Evolutionary conservation across 345 rosid genomes (phyloP), one percentile per base, ranked within the genome.

Genomic region (Abelmoschus esculentus): DNA sequence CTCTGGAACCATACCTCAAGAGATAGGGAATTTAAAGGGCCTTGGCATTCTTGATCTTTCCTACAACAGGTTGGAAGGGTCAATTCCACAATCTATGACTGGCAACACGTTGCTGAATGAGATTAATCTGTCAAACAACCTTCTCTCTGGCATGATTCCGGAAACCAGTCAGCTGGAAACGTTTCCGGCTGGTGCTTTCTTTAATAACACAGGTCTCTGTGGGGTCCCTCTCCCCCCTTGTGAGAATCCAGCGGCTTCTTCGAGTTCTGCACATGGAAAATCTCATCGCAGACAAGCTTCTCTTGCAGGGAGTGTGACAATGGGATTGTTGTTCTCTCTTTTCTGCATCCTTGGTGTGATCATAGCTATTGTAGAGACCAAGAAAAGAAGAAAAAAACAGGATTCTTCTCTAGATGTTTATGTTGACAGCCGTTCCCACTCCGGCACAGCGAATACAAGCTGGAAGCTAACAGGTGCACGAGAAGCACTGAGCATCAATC

Each of bases 401-500:
- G 90, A 85, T 13, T 80, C 84, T 0, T 68, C 78, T 5, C 72
- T 85, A 55, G 97, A 90, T 71, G 69, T 86, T 61, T 84, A 88
- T 54, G 75, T 82, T 1, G 97, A 89, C 26, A 88, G 85, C 13
- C 76, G 70, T 71, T 81, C 96, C 0, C 89, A 87, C 2, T 86
- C 93, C 0, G 93, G 96, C 73, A 81, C 90, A 7, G 86, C 77
- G 12, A 85, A 84, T 74, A 81, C 90, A 9, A 80, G 78, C 65
- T 95, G 97, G 99, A 90, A 83, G 81, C 74, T 90, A 19, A 86
- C 93, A 0, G 82, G 90, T 42, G 82, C 83, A 2, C 85, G 86
- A 2, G 99, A 95, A 75, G 96, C 96, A 1, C 70, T 86, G 75
- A 95, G 96, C 82, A 95, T 91, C 73, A 87, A 83, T 71, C 89